Conservation (phyloP, 106 monocot genomes). For the Allium sativum region DNA sequence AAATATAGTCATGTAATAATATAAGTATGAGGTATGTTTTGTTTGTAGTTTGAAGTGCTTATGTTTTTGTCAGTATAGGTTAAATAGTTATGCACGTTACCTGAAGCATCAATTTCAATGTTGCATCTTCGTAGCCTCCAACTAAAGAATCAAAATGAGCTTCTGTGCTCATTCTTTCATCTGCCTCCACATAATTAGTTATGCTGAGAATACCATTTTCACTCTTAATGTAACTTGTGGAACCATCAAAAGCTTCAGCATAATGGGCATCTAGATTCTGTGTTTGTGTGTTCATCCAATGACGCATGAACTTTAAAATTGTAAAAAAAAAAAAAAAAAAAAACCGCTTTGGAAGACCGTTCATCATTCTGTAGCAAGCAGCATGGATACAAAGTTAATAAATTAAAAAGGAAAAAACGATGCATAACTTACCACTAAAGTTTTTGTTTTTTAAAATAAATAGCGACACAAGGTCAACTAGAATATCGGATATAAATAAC, state of each 20-base stretch:
- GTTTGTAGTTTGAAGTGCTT: conserved; percentile 94
- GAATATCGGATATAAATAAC: no score
- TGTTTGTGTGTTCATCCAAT: conserved; percentile 97
- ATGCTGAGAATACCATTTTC: conserved; percentile 28
- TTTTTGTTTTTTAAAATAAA: no score
- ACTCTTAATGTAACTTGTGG: conserved; percentile 32
- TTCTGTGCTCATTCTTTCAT: conserved; percentile 48
- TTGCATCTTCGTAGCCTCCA: conserved; percentile 54
- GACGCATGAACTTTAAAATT: conserved; percentile 94
- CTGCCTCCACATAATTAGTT: conserved; percentile 40
- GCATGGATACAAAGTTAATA: no score
- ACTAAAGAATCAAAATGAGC: conserved; percentile 55
- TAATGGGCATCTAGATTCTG: conserved; percentile 74
- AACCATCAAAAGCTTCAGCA: conserved; percentile 33
- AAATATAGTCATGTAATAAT: no score
- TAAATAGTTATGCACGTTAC: no score
- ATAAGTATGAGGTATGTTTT: neutral
- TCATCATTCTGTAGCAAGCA: conserved; percentile 77
- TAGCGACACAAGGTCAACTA: no score
- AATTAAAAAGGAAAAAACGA: no score
- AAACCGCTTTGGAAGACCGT: conserved; percentile 83
- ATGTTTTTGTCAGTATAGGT: conserved; percentile 66
- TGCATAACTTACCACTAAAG: no score
- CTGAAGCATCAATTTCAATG: no score
- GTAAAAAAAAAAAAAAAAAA: no score